Evolutionary conservation across 257 asterid genomes (phyloP).

Genomic region (Fraxinus excelsior): DNA sequence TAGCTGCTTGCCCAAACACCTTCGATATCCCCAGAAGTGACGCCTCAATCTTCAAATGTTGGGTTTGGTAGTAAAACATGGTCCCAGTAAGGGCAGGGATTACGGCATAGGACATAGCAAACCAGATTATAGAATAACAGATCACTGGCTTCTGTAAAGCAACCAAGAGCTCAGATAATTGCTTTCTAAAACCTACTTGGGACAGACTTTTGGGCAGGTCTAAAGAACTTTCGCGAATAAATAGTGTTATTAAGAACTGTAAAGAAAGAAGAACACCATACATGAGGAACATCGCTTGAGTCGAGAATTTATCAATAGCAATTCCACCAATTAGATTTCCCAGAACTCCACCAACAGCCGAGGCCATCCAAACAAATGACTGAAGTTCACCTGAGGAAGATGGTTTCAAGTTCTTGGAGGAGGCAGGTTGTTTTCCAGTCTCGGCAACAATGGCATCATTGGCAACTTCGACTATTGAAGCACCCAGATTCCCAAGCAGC

Average conservation of each 20-base stretch:
- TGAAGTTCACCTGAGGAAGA: conserved; percentile 72
- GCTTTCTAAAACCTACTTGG: conserved; percentile 45
- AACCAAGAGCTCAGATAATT: conserved; percentile 54
- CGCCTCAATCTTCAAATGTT: conserved; percentile 72
- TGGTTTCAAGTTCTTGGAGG: conserved; percentile 47
- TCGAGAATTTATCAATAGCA: conserved; percentile 48
- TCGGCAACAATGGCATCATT: conserved; percentile 98
- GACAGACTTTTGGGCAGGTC: conserved; percentile 66
- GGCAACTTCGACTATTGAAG: conserved; percentile 89
- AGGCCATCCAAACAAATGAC: conserved; percentile 94
- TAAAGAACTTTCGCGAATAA: conserved; percentile 60
- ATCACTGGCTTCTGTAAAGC: conserved; percentile 72
- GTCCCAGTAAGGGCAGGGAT: conserved; percentile 88
- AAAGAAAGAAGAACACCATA: conserved; percentile 57
- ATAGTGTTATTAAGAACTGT: conserved; percentile 69
- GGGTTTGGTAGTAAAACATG: conserved; percentile 94
- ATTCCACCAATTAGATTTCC: conserved; percentile 84
- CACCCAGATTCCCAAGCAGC: conserved; percentile 91
- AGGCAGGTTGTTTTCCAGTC: conserved; percentile 53
- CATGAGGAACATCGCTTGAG: conserved; percentile 56
- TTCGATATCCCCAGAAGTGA: conserved; percentile 84
- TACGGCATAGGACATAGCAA: conserved; percentile 71
- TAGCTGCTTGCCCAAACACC: conserved; percentile 85
- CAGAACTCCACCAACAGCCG: conserved; percentile 75
- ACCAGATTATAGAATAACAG: conserved; percentile 68